Evolutionary conservation across 2,329 filamentous ascomycete genomes (phyloP), one percentile per base, ranked within the genome.

Genomic region (Epichloe glyceriae): DNA sequence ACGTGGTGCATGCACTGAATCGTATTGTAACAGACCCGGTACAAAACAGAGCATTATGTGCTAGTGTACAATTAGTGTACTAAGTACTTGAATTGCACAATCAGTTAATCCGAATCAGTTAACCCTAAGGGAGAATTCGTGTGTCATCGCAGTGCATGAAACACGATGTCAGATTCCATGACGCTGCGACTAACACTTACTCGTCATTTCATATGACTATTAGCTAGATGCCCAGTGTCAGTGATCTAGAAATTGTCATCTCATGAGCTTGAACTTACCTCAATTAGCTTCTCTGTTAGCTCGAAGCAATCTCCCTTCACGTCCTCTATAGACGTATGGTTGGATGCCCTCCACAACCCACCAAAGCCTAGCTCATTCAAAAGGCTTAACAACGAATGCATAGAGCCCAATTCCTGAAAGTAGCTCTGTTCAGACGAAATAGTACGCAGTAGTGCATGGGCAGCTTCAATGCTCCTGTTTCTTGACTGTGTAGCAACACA

Each of bases 401-500:
- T 68, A 5, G 74, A 73, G 45, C 74, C 71, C 17, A 74, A 64
- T 15, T 72, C 70, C 8, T 67, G 66, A 2, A 72, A 66, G 52
- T 79, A 80, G 45, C 72, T 72, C 3, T 69, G 65, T 50, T 76
- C 76, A 2, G 73, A 73, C 20, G 78, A 78, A 11, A 85, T 63
- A 5, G 76, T 79, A 50, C 77, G 73, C 42, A 85, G 68, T 41
- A 86, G 66, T 30, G 68, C 67, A 55, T 85, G 81, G 1, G 80
- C 82, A 7, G 79, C 73, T 58, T 78, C 5, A 85, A 65, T 1
- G 80, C 80, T 2, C 68, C 64, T 3, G 76, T 70, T 60, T 80
- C 82, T 57, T 85, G 82, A 46, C 79, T 80, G 57, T 81, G 77
- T n/a, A 78, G 61, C 49, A 85, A 65, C 1, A 83, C 71, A 45